Conservation (phyloP, 2,329 filamentous ascomycete genomes). For the Malbranchea zuffiana region DNA sequence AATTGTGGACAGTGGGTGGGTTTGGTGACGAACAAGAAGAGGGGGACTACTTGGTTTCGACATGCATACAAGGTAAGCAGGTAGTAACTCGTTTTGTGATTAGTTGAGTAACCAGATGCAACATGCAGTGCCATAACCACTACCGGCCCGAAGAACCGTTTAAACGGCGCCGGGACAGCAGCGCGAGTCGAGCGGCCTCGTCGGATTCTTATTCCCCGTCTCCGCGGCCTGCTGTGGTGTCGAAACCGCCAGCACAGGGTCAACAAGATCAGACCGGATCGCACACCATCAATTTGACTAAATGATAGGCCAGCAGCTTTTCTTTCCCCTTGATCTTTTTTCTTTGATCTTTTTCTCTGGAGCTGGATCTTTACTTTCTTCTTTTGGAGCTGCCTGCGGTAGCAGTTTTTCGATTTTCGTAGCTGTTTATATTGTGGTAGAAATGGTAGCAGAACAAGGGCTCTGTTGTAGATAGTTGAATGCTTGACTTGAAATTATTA, state of each 20-base stretch:
- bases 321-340: no score
- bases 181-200: constrained; percentile 34
- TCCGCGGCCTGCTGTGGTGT: background rate
- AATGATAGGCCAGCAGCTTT: background rate
- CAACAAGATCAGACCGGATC: no score
- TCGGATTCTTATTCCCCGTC: constrained; percentile 6
- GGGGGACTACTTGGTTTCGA: constrained; percentile 84
- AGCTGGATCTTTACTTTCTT: no score
- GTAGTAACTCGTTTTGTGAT: background rate
- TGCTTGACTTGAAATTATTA: no score
- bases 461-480: no score
- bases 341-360: no score
- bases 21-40: constrained; percentile 64
- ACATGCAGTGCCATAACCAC: constrained; percentile 49
- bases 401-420: no score
- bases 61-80: constrained; percentile 67
- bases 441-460: no score
- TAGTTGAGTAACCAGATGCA: background rate
- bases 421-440: no score
- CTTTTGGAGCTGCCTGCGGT: no score
- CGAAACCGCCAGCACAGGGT: no score
- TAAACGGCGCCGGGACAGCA: constrained; percentile 55
- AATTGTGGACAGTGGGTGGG: constrained; percentile 26
- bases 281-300: background rate
- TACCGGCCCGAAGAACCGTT: constrained; percentile 48